Evolutionary conservation across 179 eudicot genomes (phyloP), one percentile per base, ranked within the genome.

Genomic region (Gypsophila paniculata): DNA sequence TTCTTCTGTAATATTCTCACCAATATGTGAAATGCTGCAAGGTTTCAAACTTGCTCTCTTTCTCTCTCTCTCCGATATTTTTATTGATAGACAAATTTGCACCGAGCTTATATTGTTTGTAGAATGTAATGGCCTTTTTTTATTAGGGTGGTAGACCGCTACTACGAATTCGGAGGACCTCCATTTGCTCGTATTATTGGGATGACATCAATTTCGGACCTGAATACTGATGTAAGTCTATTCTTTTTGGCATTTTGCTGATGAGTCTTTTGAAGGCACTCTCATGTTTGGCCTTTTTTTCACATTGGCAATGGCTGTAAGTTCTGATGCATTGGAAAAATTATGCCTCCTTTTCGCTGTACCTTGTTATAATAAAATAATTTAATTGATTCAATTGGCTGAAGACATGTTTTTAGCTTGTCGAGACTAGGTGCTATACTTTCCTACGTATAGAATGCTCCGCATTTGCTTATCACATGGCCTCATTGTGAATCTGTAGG

Each of bases 131-230:
- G 44, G 17, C 68, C 21, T 22, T 59, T 49, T 8, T 67, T 71
- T 65, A 76, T 29, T 73, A 83, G 86, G 76, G 70, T 72, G 66
- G 71, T 83, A 22, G 74, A 83, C 62, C 19, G 59, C 75, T 83
- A 83, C 62, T 83, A 48, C 72, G 81, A 82, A 73, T 85, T 86
- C 75, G 88, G 94, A 29, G 92, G 94, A 62, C 84, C 94, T 70
- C 99, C 99, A 29, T 94, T 94, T 77, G 78, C 79, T 74, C 85
- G 97, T 75, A 76, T 91, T 57, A 71, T 64, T 39, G 78, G 21
- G 74, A 74, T 69, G 71, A 12, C 78, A 59, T 75, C 73, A 25
- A 53, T 73, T 70, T 61, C 57, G 46, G 66, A 77, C 79, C 82
- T 71, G 65, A 70, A 75, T 39, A 23, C 38, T 46, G 80, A 53